Base-by-base conservation (phyloP, 1,139 yeast species). In the Petasospora rhodanensis region DNA sequence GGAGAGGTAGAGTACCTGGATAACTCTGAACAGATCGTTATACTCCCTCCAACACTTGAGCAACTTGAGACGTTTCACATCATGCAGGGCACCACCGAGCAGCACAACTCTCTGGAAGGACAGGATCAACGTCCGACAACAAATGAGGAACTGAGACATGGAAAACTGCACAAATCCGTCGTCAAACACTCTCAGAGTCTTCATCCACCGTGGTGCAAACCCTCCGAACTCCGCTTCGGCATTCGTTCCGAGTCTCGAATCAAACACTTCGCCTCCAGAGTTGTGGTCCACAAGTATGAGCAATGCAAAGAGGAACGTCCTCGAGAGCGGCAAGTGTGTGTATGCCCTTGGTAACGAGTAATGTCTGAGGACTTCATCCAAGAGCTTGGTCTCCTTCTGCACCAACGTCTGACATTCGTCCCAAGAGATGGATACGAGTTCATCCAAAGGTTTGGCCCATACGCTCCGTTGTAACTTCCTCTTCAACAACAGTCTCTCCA, bases 31-130 rank as follows among this genome's bases (percentile, higher is more conserved):
- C 3, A 42, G 1, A 16, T 41, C 43, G 13, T 32, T 30, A 14
- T 33, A 40, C 10, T 11, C 15, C 21, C 42, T 30, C 45, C 46
- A 45, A 3, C 11, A 6, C 14, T 29, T 38, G 22, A 43, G 24
- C 11, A 43, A 34, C 17, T 11, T 28, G 12, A 43, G 18, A 21
- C 38, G 42, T 4, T 5, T 19, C 3, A 12, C 3, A 20, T 18
- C 7, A 14, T 14, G 9, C 10, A n/a, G n/a, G n/a, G n/a, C n/a
- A n/a, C n/a, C n/a, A n/a, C n/a, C n/a, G n/a, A n/a, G n/a, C n/a
- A n/a, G n/a, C n/a, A n/a, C n/a, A n/a, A n/a, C n/a, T n/a, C n/a
- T 10, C 17, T 31, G 33, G 25, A 43, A 38, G 2, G n/a, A 9
- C 1, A 29, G 14, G 3, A 44, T 12, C 9, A 42, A 12, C 6